These are phyloP conservation scores for Lachnellula occidentalis DNA, from an alignment of 2,329 filamentous ascomycete genomes.

Conservation along the genomic window DNA sequence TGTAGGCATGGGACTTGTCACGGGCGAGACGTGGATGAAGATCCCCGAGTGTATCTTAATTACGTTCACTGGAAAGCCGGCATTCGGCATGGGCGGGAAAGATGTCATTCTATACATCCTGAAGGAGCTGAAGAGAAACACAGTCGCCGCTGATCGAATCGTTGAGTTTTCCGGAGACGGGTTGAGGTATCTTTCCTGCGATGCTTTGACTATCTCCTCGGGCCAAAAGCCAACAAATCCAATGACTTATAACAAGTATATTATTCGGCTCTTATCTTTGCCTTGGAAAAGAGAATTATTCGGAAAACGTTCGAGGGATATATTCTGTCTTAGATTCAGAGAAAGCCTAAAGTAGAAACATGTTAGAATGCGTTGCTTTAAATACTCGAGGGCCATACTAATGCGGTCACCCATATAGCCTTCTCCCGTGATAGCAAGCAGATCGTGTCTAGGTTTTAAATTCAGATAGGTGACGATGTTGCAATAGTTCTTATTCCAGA, in stretches of 20 bases:
- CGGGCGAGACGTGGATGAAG: slow-evolving; percentile 43
- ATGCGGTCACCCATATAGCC: slow-evolving; percentile 5
- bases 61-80: slow-evolving; percentile 34
- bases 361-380: slow-evolving; percentile 12
- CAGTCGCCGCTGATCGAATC: slow-evolving; percentile 38
- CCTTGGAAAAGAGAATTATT: slow-evolving; percentile 24
- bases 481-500: no score
- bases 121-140: slow-evolving; percentile 40
- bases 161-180: slow-evolving; percentile 42
- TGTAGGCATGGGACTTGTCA: slow-evolving; percentile 40
- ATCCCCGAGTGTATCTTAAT: slow-evolving; percentile 40
- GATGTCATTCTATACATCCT: slow-evolving; percentile 42
- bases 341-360: slow-evolving; percentile 10
- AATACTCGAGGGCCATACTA: slow-evolving; percentile 10
- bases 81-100: slow-evolving; percentile 38
- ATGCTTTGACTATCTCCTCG: no score
- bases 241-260: no score
- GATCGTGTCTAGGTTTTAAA: slow-evolving; percentile 4
- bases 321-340: slow-evolving; percentile 18
- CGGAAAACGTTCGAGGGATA: slow-evolving; percentile 18
- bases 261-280: slow-evolving; percentile 25
- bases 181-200: slow-evolving; percentile 34
- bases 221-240: no score
- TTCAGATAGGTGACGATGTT: no score
- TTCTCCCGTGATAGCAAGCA: slow-evolving; percentile 11